Evolutionary conservation across 2,329 filamentous ascomycete genomes (phyloP), one percentile per base, ranked within the genome.

Genomic region (Fusarium nisikadoi): DNA sequence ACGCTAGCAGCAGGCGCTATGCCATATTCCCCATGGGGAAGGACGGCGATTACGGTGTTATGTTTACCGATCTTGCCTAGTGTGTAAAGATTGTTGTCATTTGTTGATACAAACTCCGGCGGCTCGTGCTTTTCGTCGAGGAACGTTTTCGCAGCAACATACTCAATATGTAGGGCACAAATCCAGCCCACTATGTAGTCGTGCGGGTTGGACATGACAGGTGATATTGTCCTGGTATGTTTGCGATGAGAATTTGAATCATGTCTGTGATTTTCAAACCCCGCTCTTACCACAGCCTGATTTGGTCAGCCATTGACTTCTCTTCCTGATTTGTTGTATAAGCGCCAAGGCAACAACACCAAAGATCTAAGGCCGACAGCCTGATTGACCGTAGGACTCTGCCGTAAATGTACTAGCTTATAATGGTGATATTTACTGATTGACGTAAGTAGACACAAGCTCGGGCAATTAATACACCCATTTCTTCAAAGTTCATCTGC

Each of bases 171-270:
- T 3, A 85, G 63, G 14, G 83, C 83, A 55, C 81, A 85, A 10
- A 86, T 83, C 83, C 83, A 85, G 17, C 82, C 84, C 13, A 86
- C 79, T 1, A 77, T 83, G 55, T 85, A 85, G 16, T 62, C 27
- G 1, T 53, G 25, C 3, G 57, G 57, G 12, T 52, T 23, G 1
- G 57, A 52, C 45, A 60, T 60, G 39, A 23, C n/a, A 1, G 8
- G 13, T 6, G 6, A 7, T 41, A 11, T 41, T 23, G n/a, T 8
- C 8, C 16, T 8, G 14, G 1, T 1, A 16, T 23, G 13, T 41
- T 41, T n/a, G 13, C 20, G n/a, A 14, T 16, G 9, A 41, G 8
- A 41, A 23, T 16, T 16, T 4, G n/a, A 41, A 41, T 0, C 1
- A 41, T 23, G 1, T 41, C 9, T 41, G n/a, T 41, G n/a, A 23